Evolutionary conservation across 805 yeast genomes (phyloP).

Genomic region (Lachancea nothofagi): DNA sequence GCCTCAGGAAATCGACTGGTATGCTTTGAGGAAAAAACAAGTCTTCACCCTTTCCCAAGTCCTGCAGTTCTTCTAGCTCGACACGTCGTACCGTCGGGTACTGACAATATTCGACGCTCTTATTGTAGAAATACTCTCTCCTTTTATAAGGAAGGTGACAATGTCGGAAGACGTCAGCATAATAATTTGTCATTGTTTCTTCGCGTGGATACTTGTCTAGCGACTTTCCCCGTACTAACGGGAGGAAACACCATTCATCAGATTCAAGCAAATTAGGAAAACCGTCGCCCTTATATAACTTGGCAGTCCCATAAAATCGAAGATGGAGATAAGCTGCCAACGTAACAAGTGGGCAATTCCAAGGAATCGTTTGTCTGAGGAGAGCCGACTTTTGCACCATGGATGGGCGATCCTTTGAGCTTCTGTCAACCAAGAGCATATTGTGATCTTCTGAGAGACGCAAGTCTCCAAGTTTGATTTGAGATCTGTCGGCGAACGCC

Average conservation of each 20-base stretch:
- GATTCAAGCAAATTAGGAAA: constrained; percentile 23
- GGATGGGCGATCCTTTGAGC: not conserved
- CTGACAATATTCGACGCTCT: constrained; percentile 13
- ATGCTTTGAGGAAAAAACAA: constrained; percentile 17
- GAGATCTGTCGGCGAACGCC: constrained; percentile 23
- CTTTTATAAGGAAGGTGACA: constrained; percentile 30
- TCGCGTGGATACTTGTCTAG: constrained; percentile 28
- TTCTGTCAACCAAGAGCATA: constrained; percentile 7
- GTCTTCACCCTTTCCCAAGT: constrained; percentile 5
- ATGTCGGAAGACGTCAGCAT: constrained; percentile 27
- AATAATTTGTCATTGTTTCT: constrained; percentile 25
- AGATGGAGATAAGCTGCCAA: constrained; percentile 28
- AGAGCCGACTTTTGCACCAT: constrained; percentile 14
- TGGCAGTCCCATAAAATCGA: constrained; percentile 29
- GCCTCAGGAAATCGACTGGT: constrained; percentile 22
- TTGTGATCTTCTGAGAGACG: not conserved
- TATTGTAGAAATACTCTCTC: constrained; percentile 20
- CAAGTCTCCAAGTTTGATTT: constrained; percentile 20
- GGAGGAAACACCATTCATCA: constrained; percentile 19
- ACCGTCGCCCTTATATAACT: constrained; percentile 26
- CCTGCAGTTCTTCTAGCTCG: constrained; percentile 6
- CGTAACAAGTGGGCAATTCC: constrained; percentile 28
- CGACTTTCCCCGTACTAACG: constrained; percentile 26
- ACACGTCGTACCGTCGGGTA: constrained; percentile 1
- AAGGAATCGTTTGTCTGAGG: constrained; percentile 23